Conservation (phyloP, 768 basidiomycete species). For the Boletus speciosus region DNA sequence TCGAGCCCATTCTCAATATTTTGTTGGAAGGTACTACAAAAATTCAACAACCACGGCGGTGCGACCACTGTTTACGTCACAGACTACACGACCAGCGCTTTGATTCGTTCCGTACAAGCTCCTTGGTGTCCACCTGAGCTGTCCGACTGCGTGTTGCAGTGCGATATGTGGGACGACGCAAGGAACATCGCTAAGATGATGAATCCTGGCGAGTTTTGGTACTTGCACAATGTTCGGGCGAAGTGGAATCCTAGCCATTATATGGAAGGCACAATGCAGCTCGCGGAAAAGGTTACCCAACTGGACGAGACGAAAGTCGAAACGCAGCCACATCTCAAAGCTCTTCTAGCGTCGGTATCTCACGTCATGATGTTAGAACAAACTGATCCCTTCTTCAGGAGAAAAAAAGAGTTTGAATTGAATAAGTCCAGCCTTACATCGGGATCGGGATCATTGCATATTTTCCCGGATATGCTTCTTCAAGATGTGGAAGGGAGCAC, state of each 20-base stretch:
- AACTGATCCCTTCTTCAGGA: slow-evolving; percentile 34
- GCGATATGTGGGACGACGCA: slow-evolving; percentile 60
- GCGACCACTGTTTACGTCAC: slow-evolving; percentile 57
- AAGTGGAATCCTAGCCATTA: slow-evolving; percentile 35
- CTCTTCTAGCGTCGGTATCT: slow-evolving; percentile 48
- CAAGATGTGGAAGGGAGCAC: slow-evolving; percentile 41
- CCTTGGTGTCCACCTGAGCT: slow-evolving; percentile 49
- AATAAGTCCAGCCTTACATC: slow-evolving; percentile 19
- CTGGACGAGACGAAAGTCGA: slow-evolving; percentile 41
- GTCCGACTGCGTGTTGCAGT: slow-evolving; percentile 43
- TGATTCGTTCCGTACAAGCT: slow-evolving; percentile 32
- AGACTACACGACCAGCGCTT: slow-evolving; percentile 54
- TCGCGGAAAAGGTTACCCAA: slow-evolving; percentile 40
- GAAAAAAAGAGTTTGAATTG: slow-evolving; percentile 42
- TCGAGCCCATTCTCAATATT: background rate
- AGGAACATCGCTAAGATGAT: slow-evolving; percentile 39
- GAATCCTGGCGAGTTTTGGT: slow-evolving; percentile 49
- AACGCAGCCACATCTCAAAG: slow-evolving; percentile 38
- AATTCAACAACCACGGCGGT: slow-evolving; percentile 35
- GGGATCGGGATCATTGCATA: slow-evolving; percentile 22
- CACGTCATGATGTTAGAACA: background rate
- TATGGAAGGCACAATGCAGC: slow-evolving; percentile 52
- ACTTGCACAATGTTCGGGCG: slow-evolving; percentile 51
- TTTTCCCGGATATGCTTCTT: slow-evolving; percentile 46
- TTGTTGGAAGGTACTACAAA: slow-evolving; percentile 45